Percentiles rank a stretch among this genome's conserved stretches.
Evolutionary conservation across 257 asterid species (phyloP).

Genomic region (Salvia hispanica): DNA sequence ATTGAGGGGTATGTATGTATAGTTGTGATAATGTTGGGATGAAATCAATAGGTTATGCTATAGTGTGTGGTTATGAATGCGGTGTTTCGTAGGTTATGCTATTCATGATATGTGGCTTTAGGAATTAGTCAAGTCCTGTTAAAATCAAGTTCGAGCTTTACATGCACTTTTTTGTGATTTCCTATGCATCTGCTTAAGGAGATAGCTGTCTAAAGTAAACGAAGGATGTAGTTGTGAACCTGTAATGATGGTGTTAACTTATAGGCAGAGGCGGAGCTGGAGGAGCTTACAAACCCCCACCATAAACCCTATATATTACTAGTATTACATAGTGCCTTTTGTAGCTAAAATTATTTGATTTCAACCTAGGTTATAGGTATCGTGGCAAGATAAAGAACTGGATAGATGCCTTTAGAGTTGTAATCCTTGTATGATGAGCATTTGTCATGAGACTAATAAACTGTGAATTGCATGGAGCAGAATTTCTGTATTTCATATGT

Average conservation of each 20-base stretch:
- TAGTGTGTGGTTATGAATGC: slow-evolving; percentile 3
- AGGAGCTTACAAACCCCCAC: too few relatives aligned
- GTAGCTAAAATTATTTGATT: too few relatives aligned
- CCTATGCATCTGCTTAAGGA: neutral
- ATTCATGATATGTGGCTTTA: neutral
- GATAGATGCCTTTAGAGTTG: neutral
- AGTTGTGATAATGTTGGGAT: neutral
- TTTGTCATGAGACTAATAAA: slow-evolving; percentile 7
- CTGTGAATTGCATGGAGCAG: neutral
- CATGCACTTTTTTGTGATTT: neutral
- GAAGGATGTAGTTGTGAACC: neutral
- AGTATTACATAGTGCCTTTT: too few relatives aligned
- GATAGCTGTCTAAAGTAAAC: neutral
- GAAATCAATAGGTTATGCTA: neutral
- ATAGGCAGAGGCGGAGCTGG: too few relatives aligned
- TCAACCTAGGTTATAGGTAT: neutral
- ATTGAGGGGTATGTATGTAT: neutral
- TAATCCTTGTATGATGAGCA: slow-evolving; percentile 17
- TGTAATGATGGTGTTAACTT: neutral
- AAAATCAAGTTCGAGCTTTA: slow-evolving; percentile 2
- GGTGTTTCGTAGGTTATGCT: slow-evolving; percentile 4
- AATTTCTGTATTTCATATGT: neutral
- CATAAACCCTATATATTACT: too few relatives aligned
- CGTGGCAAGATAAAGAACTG: neutral
- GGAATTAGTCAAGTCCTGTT: slow-evolving; percentile 7